These are phyloP conservation scores for Juncus inflexus DNA, from an alignment of 176 grass and related monocot species.

Conservation along the genomic window DNA sequence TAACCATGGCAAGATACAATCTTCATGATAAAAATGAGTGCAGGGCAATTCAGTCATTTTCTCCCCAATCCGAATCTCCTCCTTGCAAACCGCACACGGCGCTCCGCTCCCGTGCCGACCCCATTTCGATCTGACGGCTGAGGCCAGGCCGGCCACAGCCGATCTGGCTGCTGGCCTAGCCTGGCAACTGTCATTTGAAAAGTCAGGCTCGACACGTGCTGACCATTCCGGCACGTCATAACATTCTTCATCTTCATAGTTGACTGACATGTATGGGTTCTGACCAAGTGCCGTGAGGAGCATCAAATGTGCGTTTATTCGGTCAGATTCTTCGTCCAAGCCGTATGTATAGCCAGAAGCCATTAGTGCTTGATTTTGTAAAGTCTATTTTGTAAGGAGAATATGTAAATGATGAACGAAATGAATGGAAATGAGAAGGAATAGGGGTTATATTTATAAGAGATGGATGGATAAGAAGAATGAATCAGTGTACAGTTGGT, in stretches of 20 bases:
- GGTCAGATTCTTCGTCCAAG: constrained; percentile 22
- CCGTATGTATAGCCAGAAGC: constrained; percentile 9
- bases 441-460: not conserved
- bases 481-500: too few relatives aligned
- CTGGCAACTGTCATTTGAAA: constrained; percentile 19
- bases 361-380: not conserved
- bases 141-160: constrained; percentile 5
- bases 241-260: constrained; percentile 18
- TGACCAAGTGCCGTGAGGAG: constrained; percentile 10
- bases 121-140: constrained; percentile 12
- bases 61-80: constrained; percentile 19
- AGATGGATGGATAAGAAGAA: constrained; percentile 20
- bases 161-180: constrained; percentile 20
- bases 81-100: constrained; percentile 24
- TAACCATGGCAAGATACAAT: constrained; percentile 21
- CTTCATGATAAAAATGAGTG: constrained; percentile 20
- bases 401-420: not conserved
- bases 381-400: constrained; percentile 5
- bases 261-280: constrained; percentile 2
- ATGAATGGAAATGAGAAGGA: not conserved
- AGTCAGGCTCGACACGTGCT: not conserved
- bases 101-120: not conserved
- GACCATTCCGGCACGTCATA: constrained; percentile 19
- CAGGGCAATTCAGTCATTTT: constrained; percentile 17
- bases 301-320: constrained; percentile 21